Base-by-base conservation (phyloP, 257 asterid genomes). In the Sherardia arvensis region DNA sequence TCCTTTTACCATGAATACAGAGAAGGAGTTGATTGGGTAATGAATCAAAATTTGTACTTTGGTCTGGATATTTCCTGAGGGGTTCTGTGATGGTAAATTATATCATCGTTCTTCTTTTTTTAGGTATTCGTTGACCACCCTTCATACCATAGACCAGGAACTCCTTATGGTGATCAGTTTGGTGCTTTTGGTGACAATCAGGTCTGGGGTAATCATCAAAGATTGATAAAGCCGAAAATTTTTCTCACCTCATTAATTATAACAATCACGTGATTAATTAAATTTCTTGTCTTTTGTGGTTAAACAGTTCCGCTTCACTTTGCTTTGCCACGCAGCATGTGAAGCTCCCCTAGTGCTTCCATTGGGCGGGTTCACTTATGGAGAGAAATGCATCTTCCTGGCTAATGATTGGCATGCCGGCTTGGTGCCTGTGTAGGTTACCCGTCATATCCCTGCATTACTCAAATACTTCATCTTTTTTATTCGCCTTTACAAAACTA, bases 401-500 rank as follows among this genome's bases (percentile, higher is more conserved):
- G 97, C 97, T 59, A 93, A 93, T 68, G 99, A 93, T 54, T 93
- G 99, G 99, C 99, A 90, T 68, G 97, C 99, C 73, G 87, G 91
- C 74, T 87, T 93, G 32, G 97, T 93, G 72, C 99, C 99, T 18
- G 84, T 90, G 99, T 93, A 85, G 7, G 97, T 80, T 26, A 60
- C 63, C 63, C 57, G 43, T 69, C 27, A 60, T 1, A 48, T 55
- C 33, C n/a, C 30, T 53, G 47, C n/a, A 38, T 1, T 4, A 4
- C 34, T 32, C 29, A 10, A 34, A 22, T 5, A n/a, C 10, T 38
- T 43, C 28, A 23, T 36, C 40, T 64, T 21, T 6, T 20, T 29
- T 25, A 29, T 15, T 30, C 15, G 5, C 29, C 27, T 45, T 8
- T 45, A 17, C 11, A 22, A 18, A 43, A 5, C 36, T 53, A 21